Evolutionary conservation across 352 stramenopile species (phyloP).

Genomic region (Phytophthora sp.): DNA sequence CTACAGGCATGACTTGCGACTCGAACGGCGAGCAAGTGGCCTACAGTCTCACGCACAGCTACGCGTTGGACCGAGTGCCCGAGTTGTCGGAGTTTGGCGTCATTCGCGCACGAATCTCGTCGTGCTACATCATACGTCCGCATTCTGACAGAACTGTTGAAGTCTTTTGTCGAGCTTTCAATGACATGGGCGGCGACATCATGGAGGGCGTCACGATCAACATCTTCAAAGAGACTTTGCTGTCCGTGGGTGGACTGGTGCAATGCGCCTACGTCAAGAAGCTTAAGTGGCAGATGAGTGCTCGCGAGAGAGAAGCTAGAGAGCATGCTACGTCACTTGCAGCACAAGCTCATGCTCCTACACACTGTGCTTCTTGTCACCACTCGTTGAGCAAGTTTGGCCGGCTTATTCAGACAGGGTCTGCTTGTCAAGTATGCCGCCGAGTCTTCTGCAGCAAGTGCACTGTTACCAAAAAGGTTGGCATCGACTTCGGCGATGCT

Average conservation of each 20-base stretch:
- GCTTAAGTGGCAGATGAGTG: constrained; percentile 57
- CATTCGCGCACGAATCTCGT: constrained; percentile 40
- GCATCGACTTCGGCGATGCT: constrained; percentile 38
- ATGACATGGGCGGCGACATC: constrained; percentile 46
- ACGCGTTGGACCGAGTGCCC: constrained; percentile 40
- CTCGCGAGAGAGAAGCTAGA: constrained; percentile 23
- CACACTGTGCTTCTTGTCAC: constrained; percentile 32
- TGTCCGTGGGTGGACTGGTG: constrained; percentile 39
- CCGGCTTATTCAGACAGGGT: constrained; percentile 28
- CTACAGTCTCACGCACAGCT: constrained; percentile 44
- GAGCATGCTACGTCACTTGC: constrained; percentile 22
- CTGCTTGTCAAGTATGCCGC: constrained; percentile 38
- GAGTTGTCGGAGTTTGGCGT: constrained; percentile 40
- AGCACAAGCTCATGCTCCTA: constrained; percentile 17
- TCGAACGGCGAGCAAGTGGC: constrained; percentile 35
- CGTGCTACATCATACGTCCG: constrained; percentile 51
- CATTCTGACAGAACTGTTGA: constrained; percentile 40
- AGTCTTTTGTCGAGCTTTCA: constrained; percentile 57
- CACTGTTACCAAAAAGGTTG: constrained; percentile 40
- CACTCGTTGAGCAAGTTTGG: constrained; percentile 37
- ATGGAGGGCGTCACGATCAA: constrained; percentile 36
- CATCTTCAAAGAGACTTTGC: constrained; percentile 45
- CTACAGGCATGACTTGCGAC: constrained; percentile 30
- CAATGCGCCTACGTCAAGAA: constrained; percentile 68
- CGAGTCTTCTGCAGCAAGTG: constrained; percentile 51